phyloP scores from a whole-genome alignment of 176 grass and related monocot genomes.

The Musa schizocarpa region DNA sequence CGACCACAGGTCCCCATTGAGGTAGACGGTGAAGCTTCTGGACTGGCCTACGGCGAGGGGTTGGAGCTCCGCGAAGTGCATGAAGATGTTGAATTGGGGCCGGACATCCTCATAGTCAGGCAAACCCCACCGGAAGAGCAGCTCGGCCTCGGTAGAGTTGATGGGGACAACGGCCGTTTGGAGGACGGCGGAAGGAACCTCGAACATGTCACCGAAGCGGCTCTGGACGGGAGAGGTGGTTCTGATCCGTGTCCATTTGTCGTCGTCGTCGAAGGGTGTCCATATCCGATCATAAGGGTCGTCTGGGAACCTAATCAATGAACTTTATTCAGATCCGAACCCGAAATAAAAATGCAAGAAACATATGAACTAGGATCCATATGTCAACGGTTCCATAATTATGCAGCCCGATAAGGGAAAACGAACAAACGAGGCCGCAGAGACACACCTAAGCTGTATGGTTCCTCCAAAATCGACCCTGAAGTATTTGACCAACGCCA shows the following conservation, averaged over 20 bases:
- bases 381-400: no score
- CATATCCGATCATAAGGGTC: conserved; percentile 23
- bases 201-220: background rate
- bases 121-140: conserved; percentile 16
- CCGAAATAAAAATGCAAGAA: no score
- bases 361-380: no score
- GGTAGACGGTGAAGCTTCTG: conserved; percentile 29
- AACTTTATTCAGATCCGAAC: no score
- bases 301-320: conserved; percentile 11
- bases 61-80: conserved; percentile 38
- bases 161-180: conserved; percentile 25
- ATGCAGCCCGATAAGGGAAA: no score
- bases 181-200: conserved; percentile 16
- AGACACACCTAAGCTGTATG: background rate
- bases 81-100: conserved; percentile 18
- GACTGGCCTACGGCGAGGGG: conserved; percentile 7
- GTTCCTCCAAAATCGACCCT: background rate
- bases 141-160: conserved; percentile 23
- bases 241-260: conserved; percentile 4
- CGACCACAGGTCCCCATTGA: conserved; percentile 21
- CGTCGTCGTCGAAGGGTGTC: background rate
- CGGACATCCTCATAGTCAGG: background rate
- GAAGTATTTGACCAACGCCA: background rate
- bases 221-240: background rate
- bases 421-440: no score